Percentiles rank a stretch among this genome's conserved stretches.
Conservation (phyloP, 768 basidiomycete genomes). For the Gautieria morchelliformis region DNA sequence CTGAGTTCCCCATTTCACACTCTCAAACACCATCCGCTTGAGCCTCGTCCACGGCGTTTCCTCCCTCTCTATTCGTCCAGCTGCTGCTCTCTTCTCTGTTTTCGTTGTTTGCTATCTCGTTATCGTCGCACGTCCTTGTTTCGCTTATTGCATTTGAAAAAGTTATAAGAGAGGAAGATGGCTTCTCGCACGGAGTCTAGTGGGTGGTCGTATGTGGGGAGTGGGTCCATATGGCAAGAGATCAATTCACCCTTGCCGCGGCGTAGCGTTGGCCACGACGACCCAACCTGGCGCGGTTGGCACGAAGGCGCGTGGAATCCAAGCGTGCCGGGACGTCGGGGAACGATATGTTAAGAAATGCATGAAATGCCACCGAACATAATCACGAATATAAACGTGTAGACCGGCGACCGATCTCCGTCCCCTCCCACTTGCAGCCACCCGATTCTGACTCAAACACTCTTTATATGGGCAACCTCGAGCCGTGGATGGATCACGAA, state of each 20-base stretch:
- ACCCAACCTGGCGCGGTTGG: neutral
- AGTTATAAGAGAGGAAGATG: neutral
- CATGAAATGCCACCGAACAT: neutral
- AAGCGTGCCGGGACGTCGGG: no score
- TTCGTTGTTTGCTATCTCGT: slow-evolving; percentile 8
- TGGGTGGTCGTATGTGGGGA: slow-evolving; percentile 1
- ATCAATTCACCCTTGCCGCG: neutral
- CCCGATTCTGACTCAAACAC: slow-evolving; percentile 24
- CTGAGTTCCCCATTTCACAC: neutral
- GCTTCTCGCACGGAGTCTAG: neutral
- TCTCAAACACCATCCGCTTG: neutral
- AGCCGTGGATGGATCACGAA: slow-evolving; percentile 96
- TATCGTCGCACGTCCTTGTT: slow-evolving; percentile 6
- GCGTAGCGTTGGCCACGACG: neutral
- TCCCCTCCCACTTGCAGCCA: slow-evolving; percentile 29
- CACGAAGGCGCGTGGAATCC: no score
- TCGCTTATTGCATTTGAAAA: slow-evolving; percentile 1
- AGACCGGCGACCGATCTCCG: neutral
- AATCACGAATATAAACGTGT: neutral
- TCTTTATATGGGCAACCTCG: slow-evolving; percentile 81
- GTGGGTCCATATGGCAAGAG: slow-evolving; percentile 5
- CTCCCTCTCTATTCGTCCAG: slow-evolving; percentile 3
- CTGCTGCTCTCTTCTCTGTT: slow-evolving; percentile 8
- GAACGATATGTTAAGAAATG: no score
- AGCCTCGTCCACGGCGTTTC: neutral